A percentile compares a stretch with the other conserved stretches of the same genome.
Evolutionary conservation across 2,329 filamentous ascomycete species (phyloP).

Genomic region (Phyllosticta capitalensis): DNA sequence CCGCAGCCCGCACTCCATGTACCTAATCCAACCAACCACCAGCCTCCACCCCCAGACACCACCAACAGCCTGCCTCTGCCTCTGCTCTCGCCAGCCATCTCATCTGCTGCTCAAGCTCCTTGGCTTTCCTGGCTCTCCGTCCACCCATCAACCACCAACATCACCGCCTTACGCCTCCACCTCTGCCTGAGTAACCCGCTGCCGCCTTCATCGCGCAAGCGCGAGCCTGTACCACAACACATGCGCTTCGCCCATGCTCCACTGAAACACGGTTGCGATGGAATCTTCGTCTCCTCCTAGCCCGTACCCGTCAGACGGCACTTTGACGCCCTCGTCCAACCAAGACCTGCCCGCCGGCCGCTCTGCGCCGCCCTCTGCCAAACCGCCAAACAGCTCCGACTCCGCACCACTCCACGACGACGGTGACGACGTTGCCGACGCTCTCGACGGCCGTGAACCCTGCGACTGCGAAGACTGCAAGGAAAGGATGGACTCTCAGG

Average conservation of each 20-base stretch:
- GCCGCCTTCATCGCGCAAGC: not conserved
- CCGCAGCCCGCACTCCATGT: not conserved
- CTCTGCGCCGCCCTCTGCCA: not conserved
- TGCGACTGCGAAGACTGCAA: conserved; percentile 1
- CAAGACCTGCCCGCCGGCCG: conserved; percentile 16
- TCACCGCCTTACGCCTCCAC: not conserved
- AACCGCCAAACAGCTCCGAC: not conserved
- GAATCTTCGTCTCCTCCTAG: conserved; percentile 22
- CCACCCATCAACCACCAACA: not conserved
- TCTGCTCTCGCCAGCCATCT: not conserved
- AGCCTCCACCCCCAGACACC: not conserved
- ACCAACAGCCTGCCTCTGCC: not conserved
- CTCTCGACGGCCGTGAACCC: too few species aligned
- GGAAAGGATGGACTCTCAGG: conserved; percentile 5
- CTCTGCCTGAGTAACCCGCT: not conserved
- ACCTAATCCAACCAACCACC: not conserved
- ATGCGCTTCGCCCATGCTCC: conserved; percentile 10
- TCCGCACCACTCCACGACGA: not conserved
- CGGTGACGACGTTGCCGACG: not conserved
- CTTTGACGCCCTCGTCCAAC: conserved; percentile 21
- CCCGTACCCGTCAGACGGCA: conserved; percentile 19
- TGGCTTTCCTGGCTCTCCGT: not conserved
- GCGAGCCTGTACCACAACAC: not conserved
- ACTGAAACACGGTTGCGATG: conserved; percentile 17
- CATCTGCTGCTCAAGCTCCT: not conserved